A percentile compares a stretch with the other conserved stretches of the same genome.
Conservation (phyloP, 345 rosid species). For the Iberis pinnata region DNA sequence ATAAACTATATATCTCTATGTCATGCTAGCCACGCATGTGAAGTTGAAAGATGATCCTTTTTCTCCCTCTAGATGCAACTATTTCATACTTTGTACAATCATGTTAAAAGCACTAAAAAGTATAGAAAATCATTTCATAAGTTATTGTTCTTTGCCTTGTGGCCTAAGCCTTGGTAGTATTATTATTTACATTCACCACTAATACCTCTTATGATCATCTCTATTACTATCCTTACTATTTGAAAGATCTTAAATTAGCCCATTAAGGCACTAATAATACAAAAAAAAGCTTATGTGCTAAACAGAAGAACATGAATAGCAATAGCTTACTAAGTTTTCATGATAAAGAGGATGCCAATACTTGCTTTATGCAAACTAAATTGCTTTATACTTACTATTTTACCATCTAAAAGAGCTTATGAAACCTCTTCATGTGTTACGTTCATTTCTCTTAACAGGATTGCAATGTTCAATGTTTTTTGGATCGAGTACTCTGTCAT, state of each 20-base stretch:
- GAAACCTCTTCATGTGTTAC: constrained; percentile 92
- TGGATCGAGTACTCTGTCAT: constrained; percentile 88
- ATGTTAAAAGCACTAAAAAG: constrained; percentile 21
- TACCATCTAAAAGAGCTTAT: constrained; percentile 94
- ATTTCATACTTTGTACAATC: not conserved
- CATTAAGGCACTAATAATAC: constrained; percentile 4
- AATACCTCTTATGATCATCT: constrained; percentile 9
- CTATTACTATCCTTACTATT: constrained; percentile 10
- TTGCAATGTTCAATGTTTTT: constrained; percentile 96
- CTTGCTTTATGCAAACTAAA: too few relatives aligned
- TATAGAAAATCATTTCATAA: constrained; percentile 16
- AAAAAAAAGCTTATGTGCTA: not conserved
- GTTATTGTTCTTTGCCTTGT: constrained; percentile 17
- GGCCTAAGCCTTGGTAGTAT: constrained; percentile 17
- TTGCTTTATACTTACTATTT: constrained; percentile 10
- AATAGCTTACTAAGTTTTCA: not conserved
- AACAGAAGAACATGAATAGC: constrained; percentile 17
- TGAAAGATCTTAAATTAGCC: not conserved
- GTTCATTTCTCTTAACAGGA: constrained; percentile 79
- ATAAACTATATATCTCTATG: too few relatives aligned
- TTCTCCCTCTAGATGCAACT: too few relatives aligned
- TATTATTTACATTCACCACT: not conserved
- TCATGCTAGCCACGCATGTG: not conserved
- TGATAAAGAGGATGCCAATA: too few relatives aligned
- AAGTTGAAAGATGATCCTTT: too few relatives aligned